These are phyloP conservation scores for Agastache rugosa DNA, from an alignment of 257 asterid species.

Conservation along the genomic window DNA sequence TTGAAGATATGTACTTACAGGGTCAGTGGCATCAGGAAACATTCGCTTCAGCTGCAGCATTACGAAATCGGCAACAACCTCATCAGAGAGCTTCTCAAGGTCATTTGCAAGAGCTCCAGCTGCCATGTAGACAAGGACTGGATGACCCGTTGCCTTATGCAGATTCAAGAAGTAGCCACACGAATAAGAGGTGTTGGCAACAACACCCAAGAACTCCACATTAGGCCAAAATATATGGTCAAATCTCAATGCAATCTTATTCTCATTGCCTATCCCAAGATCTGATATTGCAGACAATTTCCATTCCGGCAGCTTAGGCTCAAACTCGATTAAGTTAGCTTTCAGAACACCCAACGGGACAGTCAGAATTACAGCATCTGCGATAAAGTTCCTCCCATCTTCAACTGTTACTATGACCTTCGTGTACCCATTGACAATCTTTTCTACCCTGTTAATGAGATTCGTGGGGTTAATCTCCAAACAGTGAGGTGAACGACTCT, in stretches of 20 bases:
- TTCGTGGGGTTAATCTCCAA: slow-evolving; percentile 15
- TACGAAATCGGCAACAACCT: slow-evolving; percentile 72
- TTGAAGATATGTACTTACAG: slow-evolving; percentile 57
- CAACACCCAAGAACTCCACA: slow-evolving; percentile 83
- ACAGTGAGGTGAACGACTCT: slow-evolving; percentile 13
- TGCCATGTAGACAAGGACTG: slow-evolving; percentile 95
- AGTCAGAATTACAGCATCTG: slow-evolving; percentile 88
- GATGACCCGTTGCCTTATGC: slow-evolving; percentile 94
- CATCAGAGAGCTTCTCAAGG: slow-evolving; percentile 89
- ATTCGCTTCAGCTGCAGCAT: slow-evolving; percentile 85
- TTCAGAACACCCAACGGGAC: slow-evolving; percentile 93
- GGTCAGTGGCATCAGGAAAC: slow-evolving; percentile 83
- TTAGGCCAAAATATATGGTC: slow-evolving; percentile 94
- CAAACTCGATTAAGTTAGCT: slow-evolving; percentile 77
- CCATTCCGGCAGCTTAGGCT: slow-evolving; percentile 95
- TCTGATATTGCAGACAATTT: slow-evolving; percentile 86
- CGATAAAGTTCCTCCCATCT: slow-evolving; percentile 77
- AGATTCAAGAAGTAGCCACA: slow-evolving; percentile 97
- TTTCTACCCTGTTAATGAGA: slow-evolving; percentile 65
- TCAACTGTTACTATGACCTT: slow-evolving; percentile 76
- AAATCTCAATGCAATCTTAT: slow-evolving; percentile 80
- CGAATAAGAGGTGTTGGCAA: slow-evolving; percentile 81
- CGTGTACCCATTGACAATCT: slow-evolving; percentile 63
- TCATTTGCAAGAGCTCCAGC: slow-evolving; percentile 92
- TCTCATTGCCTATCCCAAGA: slow-evolving; percentile 95